Evolutionary conservation across 2,329 filamentous ascomycete genomes (phyloP).

Genomic region (Epichloe gansuensis): DNA sequence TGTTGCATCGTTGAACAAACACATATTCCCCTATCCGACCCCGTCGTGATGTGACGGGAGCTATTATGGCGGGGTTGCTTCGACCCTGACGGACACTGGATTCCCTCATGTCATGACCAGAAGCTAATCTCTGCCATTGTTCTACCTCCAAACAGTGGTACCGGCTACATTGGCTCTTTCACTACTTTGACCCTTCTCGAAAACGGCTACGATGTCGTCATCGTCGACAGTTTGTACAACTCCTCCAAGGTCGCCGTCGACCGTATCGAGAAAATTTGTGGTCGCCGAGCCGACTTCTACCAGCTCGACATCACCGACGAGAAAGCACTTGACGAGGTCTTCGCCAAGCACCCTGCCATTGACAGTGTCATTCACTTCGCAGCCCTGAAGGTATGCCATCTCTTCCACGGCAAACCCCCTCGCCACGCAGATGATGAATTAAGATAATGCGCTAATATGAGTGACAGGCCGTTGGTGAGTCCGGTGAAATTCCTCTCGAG

Average conservation of each 20-base stretch:
- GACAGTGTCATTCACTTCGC: constrained; percentile 99
- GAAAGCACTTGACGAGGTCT: constrained; percentile 71
- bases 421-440: too few species aligned
- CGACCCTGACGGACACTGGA: neutral
- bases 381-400: constrained; percentile 64
- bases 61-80: neutral
- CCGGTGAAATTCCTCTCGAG: constrained; percentile 82
- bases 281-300: constrained; percentile 77
- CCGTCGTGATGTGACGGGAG: neutral
- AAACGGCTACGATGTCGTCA: constrained; percentile 91
- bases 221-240: constrained; percentile 95
- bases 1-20: neutral
- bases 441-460: too few species aligned
- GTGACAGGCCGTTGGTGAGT: constrained; percentile 81
- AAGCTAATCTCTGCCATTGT: constrained; percentile 10
- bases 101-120: neutral
- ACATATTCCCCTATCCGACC: neutral
- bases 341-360: constrained; percentile 79
- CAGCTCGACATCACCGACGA: constrained; percentile 83
- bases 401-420: neutral
- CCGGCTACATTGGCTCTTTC: constrained; percentile 98
- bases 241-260: constrained; percentile 84
- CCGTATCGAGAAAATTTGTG: constrained; percentile 86
- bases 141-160: constrained; percentile 53
- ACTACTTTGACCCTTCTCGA: constrained; percentile 84